Evolutionary conservation across 2,329 filamentous ascomycete genomes (phyloP).

Genomic region (Albophoma yamanashiensis): DNA sequence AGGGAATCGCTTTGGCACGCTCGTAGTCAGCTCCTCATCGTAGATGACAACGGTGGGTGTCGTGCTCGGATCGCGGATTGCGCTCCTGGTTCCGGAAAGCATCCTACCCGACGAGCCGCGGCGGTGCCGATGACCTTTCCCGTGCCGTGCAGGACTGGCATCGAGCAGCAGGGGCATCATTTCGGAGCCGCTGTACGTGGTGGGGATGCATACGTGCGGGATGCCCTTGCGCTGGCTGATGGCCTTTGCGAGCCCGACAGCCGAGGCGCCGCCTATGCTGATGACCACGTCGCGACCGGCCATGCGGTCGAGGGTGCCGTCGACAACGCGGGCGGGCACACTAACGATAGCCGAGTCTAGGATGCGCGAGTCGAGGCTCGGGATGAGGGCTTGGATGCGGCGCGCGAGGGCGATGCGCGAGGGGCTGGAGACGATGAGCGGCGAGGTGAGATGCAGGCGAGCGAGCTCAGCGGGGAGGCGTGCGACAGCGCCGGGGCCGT

Average conservation of each 20-base stretch:
- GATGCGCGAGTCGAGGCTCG: conserved; percentile 20
- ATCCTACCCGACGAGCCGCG: background rate
- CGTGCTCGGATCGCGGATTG: conserved; percentile 9
- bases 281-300: conserved; percentile 42
- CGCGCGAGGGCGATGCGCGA: conserved; percentile 23
- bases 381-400: conserved; percentile 21
- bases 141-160: conserved; percentile 8
- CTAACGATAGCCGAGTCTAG: conserved; percentile 21
- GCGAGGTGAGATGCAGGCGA: conserved; percentile 18
- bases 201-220: conserved; percentile 48
- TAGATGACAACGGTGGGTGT: conserved; percentile 25
- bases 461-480: conserved; percentile 22
- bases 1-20: conserved; percentile 14
- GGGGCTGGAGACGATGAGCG: conserved; percentile 26
- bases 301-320: conserved; percentile 16
- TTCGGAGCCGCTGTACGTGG: conserved; percentile 49
- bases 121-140: conserved; percentile 1
- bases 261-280: conserved; percentile 52
- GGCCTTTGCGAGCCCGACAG: conserved; percentile 47
- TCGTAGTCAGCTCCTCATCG: conserved; percentile 23
- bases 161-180: conserved; percentile 30
- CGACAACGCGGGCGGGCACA: conserved; percentile 14
- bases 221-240: conserved; percentile 40
- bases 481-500: conserved; percentile 20
- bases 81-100: conserved; percentile 5